Conservation (phyloP, 2,329 filamentous ascomycete genomes). For the Aspergillus sp. region DNA sequence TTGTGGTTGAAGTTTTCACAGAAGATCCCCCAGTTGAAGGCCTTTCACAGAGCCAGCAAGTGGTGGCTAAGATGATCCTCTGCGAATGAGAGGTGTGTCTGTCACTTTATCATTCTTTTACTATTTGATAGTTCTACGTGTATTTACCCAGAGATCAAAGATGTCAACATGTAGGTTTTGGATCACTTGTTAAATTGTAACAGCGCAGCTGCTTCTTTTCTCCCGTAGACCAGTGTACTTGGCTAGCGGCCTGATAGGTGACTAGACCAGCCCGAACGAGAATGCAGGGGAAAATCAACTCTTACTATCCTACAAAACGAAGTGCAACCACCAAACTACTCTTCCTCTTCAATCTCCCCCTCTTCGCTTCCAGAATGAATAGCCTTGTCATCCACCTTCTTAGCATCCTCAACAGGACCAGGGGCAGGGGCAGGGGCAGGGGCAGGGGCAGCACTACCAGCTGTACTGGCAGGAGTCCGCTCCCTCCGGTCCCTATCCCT, state of each 20-base stretch:
- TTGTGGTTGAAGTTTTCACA: slow-evolving; percentile 9
- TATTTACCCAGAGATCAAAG: too few species aligned
- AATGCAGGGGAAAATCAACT: too few species aligned
- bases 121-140: too few species aligned
- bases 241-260: too few species aligned
- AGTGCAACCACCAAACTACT: slow-evolving; percentile 20
- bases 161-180: too few species aligned
- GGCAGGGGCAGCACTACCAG: not conserved
- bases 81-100: too few species aligned
- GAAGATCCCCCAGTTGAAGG: not conserved
- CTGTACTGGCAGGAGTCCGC: slow-evolving; percentile 16
- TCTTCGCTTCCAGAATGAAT: slow-evolving; percentile 89
- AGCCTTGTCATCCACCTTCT: slow-evolving; percentile 40
- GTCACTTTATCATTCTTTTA: too few species aligned
- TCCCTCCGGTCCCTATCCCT: slow-evolving; percentile 49
- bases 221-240: too few species aligned
- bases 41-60: slow-evolving; percentile 5
- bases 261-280: too few species aligned
- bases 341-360: slow-evolving; percentile 84
- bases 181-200: too few species aligned
- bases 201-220: too few species aligned
- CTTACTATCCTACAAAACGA: not conserved
- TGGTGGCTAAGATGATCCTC: slow-evolving; percentile 19
- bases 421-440: not conserved
- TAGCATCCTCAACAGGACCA: slow-evolving; percentile 22